A percentile compares a stretch with the other conserved stretches of the same genome.
Conservation (phyloP, 2,329 filamentous ascomycete species). For the Aspergillus pseudotamarii region DNA sequence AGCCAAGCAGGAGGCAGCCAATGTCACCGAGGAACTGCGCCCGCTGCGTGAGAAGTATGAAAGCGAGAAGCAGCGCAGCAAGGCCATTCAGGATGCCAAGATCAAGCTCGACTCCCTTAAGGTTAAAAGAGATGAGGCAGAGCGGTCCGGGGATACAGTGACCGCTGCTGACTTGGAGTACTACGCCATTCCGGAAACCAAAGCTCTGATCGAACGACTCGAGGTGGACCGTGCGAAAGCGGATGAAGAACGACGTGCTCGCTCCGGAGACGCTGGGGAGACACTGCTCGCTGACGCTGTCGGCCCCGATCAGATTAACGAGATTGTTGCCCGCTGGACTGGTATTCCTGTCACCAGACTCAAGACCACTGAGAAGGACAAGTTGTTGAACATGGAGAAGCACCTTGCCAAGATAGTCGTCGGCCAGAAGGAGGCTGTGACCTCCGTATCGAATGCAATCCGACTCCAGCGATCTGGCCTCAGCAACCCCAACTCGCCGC, state of each 20-base stretch:
- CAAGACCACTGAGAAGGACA: slow-evolving; percentile 95
- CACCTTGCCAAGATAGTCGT: slow-evolving; percentile 82
- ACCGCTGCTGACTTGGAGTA: slow-evolving; percentile 94
- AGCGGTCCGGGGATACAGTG: slow-evolving; percentile 78
- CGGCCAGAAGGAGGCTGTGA: slow-evolving; percentile 91
- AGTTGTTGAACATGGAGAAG: slow-evolving; percentile 96
- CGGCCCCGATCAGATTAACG: slow-evolving; percentile 97
- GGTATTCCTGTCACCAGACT: slow-evolving; percentile 94
- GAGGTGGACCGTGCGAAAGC: slow-evolving; percentile 79
- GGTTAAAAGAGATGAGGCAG: slow-evolving; percentile 91
- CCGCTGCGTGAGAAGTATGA: slow-evolving; percentile 95
- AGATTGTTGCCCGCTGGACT: slow-evolving; percentile 97
- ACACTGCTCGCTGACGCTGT: slow-evolving; percentile 89
- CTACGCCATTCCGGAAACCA: slow-evolving; percentile 93
- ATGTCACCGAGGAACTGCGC: slow-evolving; percentile 88
- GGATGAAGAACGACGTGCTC: slow-evolving; percentile 66
- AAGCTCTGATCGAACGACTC: slow-evolving; percentile 75
- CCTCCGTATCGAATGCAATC: slow-evolving; percentile 92
- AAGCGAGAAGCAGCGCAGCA: slow-evolving; percentile 85
- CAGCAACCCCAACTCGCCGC: slow-evolving; percentile 92
- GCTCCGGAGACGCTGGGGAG: slow-evolving; percentile 63
- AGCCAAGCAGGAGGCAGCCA: slow-evolving; percentile 87
- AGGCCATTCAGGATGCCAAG: slow-evolving; percentile 91
- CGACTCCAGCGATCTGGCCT: slow-evolving; percentile 92
- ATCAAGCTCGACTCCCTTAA: slow-evolving; percentile 90